These are phyloP conservation scores for Mycoemilia scoparia DNA, from an alignment of 192 early-diverging fungal species.

Conservation along the genomic window DNA sequence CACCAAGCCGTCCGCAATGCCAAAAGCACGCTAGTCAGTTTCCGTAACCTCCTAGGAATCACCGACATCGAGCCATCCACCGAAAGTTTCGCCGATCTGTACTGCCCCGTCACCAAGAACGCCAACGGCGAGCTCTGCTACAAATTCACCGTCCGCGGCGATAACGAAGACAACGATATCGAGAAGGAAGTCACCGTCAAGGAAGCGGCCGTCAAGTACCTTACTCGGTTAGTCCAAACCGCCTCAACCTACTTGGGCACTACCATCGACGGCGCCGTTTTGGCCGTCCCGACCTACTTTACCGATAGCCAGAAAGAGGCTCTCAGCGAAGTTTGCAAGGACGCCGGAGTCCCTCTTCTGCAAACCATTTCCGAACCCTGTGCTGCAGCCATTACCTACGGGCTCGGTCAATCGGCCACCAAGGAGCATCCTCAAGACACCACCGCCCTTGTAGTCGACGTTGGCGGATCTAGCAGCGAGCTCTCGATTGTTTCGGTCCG, in stretches of 20 bases:
- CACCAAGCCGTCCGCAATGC: conserved; percentile 75
- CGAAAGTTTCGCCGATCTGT: conserved; percentile 12
- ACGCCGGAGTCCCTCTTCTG: conserved; percentile 61
- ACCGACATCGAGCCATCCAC: conserved; percentile 13
- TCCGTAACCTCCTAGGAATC: conserved; percentile 64
- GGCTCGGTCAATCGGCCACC: conserved; percentile 32
- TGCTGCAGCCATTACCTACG: conserved; percentile 77
- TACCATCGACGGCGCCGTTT: conserved; percentile 58
- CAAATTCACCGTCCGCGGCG: conserved; percentile 43
- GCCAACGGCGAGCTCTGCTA: conserved; percentile 35
- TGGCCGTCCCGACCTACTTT: conserved; percentile 79
- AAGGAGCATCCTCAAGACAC: conserved; percentile 44
- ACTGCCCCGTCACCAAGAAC: conserved; percentile 30
- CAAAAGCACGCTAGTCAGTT: conserved; percentile 76
- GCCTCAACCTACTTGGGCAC: conserved; percentile 76
- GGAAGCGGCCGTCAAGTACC: conserved; percentile 61
- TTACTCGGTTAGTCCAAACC: conserved; percentile 63
- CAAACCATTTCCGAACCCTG: conserved; percentile 78
- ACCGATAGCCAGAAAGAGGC: conserved; percentile 48
- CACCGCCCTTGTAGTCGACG: conserved; percentile 68
- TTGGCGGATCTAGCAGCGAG: conserved; percentile 74
- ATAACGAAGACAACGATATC: conserved; percentile 30
- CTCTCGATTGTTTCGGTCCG: conserved; percentile 57
- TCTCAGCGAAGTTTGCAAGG: conserved; percentile 41
- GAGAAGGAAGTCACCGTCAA: conserved; percentile 43